Evolutionary conservation across 2,329 filamentous ascomycete species (phyloP), one percentile per base, ranked within the genome.

Genomic region (Exophiala alcalophila): DNA sequence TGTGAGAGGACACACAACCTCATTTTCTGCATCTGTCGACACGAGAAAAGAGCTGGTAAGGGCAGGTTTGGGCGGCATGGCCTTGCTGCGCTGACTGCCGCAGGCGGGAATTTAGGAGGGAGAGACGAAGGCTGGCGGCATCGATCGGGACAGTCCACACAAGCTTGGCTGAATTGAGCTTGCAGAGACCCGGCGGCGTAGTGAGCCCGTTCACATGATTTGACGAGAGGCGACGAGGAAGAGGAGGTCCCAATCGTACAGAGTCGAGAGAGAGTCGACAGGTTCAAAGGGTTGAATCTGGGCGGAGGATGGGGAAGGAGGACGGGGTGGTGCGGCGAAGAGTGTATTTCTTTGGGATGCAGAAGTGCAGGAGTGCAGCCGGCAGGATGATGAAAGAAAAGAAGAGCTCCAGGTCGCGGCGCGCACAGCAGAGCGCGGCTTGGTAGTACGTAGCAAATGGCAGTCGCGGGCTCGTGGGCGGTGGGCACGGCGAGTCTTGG

Each of bases 1-100:
- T 63, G 82, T 83, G 67, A 98, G 74, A 57, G 92, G 92, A 70
- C 92, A 98, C 62, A 96, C 86, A 63, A 98, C 92, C 71, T 97
- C 91, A 67, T 94, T 94, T 68, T 86, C 91, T 66, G 84, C 79
- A 74, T 95, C 88, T 60, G 51, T 52, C 34, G 86, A 86, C 60
- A 94, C 86, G 56, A 88, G 90, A 68, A 95, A 95, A 55, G 88
- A 92, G 63, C 86, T 87, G 52, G 86, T 92, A 63, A 94, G 76
- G 56, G 86, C 83, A 60, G 85, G 80, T 77, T 87, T 82, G 63
- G 88, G 88, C 71, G 90, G 89, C 90, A 95, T 95, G 70, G 70
- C 73, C 65, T 72, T 23, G 38, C 48, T 46, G 44, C 44, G 47
- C 47, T 48, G 50, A 38, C 40, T 31, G 40, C 40, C 39, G 38